phyloP scores from a whole-genome alignment of 495 filamentous ascomycete genomes.

The Lentithecium fluviatile region DNA sequence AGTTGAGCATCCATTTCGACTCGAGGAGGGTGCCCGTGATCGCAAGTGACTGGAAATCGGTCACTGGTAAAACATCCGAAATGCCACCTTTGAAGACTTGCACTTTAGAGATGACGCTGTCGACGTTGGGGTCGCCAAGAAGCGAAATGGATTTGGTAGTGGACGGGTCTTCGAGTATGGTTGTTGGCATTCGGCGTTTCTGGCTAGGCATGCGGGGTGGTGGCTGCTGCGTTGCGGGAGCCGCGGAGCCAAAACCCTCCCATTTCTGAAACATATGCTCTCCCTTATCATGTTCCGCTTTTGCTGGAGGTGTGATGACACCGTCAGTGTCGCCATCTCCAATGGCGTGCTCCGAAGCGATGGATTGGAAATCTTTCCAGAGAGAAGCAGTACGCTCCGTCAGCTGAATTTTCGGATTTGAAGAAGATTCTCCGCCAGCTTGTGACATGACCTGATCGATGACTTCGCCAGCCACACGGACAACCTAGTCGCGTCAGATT shows the following conservation, averaged over 20 bases:
- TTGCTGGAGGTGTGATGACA: not conserved
- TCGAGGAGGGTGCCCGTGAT: slow-evolving; percentile 34
- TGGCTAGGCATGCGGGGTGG: not conserved
- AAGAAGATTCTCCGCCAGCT: slow-evolving; percentile 14
- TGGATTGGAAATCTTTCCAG: slow-evolving; percentile 29
- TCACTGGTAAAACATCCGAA: slow-evolving; percentile 30
- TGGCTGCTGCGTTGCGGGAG: not conserved
- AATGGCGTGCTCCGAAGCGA: slow-evolving; percentile 27
- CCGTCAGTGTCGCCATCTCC: slow-evolving; percentile 6
- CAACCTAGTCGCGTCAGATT: slow-evolving; percentile 20
- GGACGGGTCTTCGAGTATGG: slow-evolving; percentile 15
- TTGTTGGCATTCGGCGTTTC: slow-evolving; percentile 12
- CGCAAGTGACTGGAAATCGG: slow-evolving; percentile 31
- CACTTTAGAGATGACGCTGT: slow-evolving; percentile 29
- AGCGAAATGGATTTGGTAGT: slow-evolving; percentile 27
- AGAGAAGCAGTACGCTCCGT: slow-evolving; percentile 3
- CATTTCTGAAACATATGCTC: slow-evolving; percentile 28
- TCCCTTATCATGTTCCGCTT: not conserved
- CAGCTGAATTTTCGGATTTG: not conserved
- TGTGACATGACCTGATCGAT: slow-evolving; percentile 34
- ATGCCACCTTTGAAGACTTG: slow-evolving; percentile 34
- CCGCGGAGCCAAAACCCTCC: slow-evolving; percentile 15
- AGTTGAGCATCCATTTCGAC: slow-evolving; percentile 35
- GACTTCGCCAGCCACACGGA: slow-evolving; percentile 31
- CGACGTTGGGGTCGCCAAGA: slow-evolving; percentile 24